Conservation (phyloP, 345 rosid species). For the Eutrema yunnanense region DNA sequence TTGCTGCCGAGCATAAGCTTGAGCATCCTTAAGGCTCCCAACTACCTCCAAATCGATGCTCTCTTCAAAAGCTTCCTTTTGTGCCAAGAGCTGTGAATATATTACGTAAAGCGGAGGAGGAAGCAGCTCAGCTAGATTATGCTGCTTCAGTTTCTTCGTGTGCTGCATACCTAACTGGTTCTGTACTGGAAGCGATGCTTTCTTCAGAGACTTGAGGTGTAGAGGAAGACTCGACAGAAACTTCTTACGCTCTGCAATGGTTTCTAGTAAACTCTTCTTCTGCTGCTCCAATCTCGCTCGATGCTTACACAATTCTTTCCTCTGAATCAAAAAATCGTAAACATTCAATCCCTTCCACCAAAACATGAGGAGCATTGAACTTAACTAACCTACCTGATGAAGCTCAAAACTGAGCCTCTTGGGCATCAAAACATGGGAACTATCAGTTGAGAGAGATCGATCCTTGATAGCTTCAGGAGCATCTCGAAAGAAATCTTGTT, state of each 20-base stretch:
- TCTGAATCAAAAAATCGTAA: conserved; percentile 32
- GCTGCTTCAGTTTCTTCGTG: conserved; percentile 83
- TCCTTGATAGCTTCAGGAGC: conserved; percentile 75
- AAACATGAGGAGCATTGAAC: neutral
- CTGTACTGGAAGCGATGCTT: conserved; percentile 91
- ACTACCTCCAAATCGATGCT: conserved; percentile 64
- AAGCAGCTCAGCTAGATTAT: conserved; percentile 74
- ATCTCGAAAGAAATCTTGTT: conserved; percentile 61
- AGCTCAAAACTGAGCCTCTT: conserved; percentile 83
- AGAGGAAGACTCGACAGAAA: conserved; percentile 81
- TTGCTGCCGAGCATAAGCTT: conserved; percentile 72
- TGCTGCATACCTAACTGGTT: conserved; percentile 71
- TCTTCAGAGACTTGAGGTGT: conserved; percentile 89
- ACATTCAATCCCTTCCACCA: neutral
- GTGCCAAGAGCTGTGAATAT: conserved; percentile 79
- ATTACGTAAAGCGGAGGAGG: conserved; percentile 89
- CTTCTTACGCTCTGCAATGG: conserved; percentile 80
- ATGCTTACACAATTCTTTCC: conserved; percentile 81
- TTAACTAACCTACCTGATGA: conserved; percentile 49
- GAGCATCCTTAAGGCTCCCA: conserved; percentile 90
- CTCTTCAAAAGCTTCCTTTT: conserved; percentile 90
- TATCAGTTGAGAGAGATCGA: conserved; percentile 39
- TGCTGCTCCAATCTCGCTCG: conserved; percentile 61
- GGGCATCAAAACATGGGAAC: conserved; percentile 74
- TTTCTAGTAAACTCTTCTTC: conserved; percentile 67